Base-by-base conservation (phyloP, 2,329 filamentous ascomycete species). In the Torrubiella hemipterigena region DNA sequence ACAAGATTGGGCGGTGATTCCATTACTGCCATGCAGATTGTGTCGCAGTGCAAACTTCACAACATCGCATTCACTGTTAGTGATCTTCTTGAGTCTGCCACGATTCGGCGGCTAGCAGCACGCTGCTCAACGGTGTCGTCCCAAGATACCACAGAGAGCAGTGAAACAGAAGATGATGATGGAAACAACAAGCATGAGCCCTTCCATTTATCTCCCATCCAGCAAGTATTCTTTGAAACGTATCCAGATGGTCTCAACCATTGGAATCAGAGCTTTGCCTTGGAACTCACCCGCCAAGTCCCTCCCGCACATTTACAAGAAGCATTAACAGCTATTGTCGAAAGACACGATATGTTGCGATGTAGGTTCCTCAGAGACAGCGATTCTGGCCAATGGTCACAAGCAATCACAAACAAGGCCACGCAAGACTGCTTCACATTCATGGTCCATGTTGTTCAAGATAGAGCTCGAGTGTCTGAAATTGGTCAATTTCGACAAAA, bases 1-100 rank as follows among this genome's bases (percentile, higher is more conserved):
- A 14, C 31, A 5, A 14, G 29, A 7, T 7, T 35, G 8, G 33
- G 33, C 9, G 33, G 33, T 7, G 33, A 35, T 18, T 35, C 33
- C 9, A 35, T 35, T n/a, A 28, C 27, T 3, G 29, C 33, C 6
- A 35, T 35, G 33, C 27, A 35, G 17, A 13, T 35, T 9, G 17
- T 31, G 8, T 25, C 24, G 10, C 23, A 15, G 9, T 27, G 29
- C 24, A 28, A 29, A 14, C 10, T 10, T 1, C 6, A 32, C 9
- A 28, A 28, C 17, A 31, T 35, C 13, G 7, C 16, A 20, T 13
- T 35, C 8, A 16, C 13, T 8, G 15, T 35, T 13, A 12, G 17
- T 21, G 27, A 35, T 19, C 6, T 35, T 11, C 29, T 35, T 14
- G 18, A 29, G 11, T 14, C 14, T 11, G 12, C 12, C 12, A 24